Conservation (phyloP, 176 grass and related monocot genomes). For the Pontederia crassipes region DNA sequence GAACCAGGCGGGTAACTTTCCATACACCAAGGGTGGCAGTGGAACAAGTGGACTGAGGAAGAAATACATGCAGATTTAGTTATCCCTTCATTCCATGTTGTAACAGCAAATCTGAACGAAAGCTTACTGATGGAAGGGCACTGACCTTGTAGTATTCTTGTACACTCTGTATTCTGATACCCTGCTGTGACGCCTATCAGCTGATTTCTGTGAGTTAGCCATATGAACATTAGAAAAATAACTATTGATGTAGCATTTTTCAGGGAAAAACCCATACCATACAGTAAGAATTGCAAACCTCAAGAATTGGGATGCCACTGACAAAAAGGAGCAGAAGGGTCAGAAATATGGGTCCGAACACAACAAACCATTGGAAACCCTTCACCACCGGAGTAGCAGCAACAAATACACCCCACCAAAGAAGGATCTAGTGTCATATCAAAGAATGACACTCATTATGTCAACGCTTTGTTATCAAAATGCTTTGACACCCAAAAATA, state of each 20-base stretch:
- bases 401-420: constrained; percentile 98
- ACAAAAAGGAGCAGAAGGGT: constrained; percentile 72
- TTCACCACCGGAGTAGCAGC: constrained; percentile 64
- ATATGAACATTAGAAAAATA: constrained; percentile 8
- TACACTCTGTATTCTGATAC: constrained; percentile 60
- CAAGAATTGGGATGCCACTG: constrained; percentile 91
- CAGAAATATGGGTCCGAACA: constrained; percentile 72
- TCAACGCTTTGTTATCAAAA: too few relatives aligned
- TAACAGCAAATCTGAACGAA: not conserved
- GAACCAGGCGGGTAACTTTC: constrained; percentile 68
- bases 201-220: constrained; percentile 41
- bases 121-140: not conserved
- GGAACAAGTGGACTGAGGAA: constrained; percentile 75
- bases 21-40: constrained; percentile 59
- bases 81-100: not conserved
- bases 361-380: constrained; percentile 79
- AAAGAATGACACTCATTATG: not conserved
- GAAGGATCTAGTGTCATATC: constrained; percentile 41
- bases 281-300: constrained; percentile 27
- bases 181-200: constrained; percentile 51
- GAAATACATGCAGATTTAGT: not conserved
- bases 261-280: not conserved
- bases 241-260: not conserved
- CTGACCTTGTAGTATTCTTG: constrained; percentile 83
- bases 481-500: too few relatives aligned